Conservation (phyloP, 2,329 filamentous ascomycete genomes). For the Trichoderma aggressivum region DNA sequence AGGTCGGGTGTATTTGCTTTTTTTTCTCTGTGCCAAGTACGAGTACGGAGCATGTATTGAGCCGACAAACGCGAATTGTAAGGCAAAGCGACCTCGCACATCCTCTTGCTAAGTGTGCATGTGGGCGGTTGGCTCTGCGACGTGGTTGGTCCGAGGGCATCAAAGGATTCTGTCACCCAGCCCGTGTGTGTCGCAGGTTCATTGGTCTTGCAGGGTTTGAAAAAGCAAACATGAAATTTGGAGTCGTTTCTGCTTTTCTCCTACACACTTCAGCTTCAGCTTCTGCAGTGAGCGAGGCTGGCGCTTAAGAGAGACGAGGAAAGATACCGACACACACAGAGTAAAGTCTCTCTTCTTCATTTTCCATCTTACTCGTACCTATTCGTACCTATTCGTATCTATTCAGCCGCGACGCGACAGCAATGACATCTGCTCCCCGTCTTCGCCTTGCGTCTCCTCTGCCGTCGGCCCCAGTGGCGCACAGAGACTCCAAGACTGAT, state of each 20-base stretch:
- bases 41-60: neutral
- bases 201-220: neutral
- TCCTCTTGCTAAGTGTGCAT: neutral
- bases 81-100: neutral
- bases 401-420: neutral
- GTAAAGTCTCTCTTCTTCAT: neutral
- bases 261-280: neutral
- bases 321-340: neutral
- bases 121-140: neutral
- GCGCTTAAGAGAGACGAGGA: neutral
- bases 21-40: neutral
- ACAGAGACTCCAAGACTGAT: neutral
- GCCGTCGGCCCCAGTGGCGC: neutral
- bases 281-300: neutral
- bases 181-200: neutral
- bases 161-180: neutral
- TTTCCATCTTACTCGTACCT: neutral
- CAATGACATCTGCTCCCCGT: constrained; percentile 8
- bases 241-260: neutral
- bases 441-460: neutral
- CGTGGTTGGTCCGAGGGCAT: neutral
- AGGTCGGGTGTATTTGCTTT: neutral
- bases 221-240: neutral
- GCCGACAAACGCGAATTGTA: neutral
- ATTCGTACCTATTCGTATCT: too few species aligned